These are phyloP conservation scores for Gleditsia sinensis DNA, from an alignment of 306 rosid species.

Conservation along the genomic window DNA sequence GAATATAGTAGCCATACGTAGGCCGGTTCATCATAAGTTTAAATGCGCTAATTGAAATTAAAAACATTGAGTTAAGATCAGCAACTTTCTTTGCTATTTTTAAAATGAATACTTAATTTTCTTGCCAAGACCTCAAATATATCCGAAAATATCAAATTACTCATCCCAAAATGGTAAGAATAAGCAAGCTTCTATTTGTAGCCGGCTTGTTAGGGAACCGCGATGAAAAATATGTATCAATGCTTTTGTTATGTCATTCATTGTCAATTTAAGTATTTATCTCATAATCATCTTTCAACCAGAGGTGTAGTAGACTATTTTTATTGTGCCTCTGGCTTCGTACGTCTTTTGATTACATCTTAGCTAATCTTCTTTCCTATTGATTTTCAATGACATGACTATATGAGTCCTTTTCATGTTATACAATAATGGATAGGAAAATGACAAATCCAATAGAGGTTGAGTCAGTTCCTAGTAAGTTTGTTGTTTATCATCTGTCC, in stretches of 20 bases:
- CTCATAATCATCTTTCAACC: not conserved
- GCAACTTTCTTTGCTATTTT: not conserved
- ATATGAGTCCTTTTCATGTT: not conserved
- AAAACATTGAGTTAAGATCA: not conserved
- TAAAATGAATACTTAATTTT: not conserved
- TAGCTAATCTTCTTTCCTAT: not conserved
- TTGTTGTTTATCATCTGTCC: conserved; percentile 11
- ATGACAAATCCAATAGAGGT: not conserved
- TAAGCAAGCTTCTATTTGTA: not conserved
- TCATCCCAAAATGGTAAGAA: not conserved
- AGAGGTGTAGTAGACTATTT: conserved; percentile 6
- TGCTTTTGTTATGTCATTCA: conserved; percentile 19
- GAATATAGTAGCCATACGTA: not conserved
- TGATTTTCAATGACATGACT: not conserved
- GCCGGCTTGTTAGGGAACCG: not conserved
- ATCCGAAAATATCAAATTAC: not conserved
- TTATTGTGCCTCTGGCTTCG: not conserved
- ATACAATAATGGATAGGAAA: conserved; percentile 1
- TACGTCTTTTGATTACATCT: conserved; percentile 6
- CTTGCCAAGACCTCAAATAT: not conserved
- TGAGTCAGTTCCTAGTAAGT: not conserved
- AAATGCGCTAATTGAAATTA: not conserved
- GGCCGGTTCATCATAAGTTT: not conserved
- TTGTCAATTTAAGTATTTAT: not conserved
- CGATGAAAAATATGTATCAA: not conserved